Conservation (phyloP, 2,329 filamentous ascomycete species). For the Tolypocladium sp. region DNA sequence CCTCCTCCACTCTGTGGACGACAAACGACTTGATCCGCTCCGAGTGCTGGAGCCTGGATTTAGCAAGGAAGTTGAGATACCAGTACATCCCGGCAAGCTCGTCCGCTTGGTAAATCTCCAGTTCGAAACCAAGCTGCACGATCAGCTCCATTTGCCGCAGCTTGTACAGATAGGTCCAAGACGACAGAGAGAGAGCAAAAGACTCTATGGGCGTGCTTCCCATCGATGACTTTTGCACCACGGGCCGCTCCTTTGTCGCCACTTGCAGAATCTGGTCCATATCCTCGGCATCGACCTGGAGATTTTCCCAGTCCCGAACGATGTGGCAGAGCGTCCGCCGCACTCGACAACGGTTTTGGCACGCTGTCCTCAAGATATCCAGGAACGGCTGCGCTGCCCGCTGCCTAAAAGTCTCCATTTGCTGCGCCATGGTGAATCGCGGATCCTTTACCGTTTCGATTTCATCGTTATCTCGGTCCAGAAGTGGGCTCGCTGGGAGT, state of each 20-base stretch:
- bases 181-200: slow-evolving; percentile 66
- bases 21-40: slow-evolving; percentile 65
- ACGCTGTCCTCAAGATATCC: slow-evolving; percentile 74
- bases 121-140: slow-evolving; percentile 87
- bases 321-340: slow-evolving; percentile 83
- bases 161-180: slow-evolving; percentile 87
- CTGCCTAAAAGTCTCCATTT: slow-evolving; percentile 62
- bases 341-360: slow-evolving; percentile 83
- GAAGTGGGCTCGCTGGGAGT: slow-evolving; percentile 59
- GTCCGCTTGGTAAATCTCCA: slow-evolving; percentile 78
- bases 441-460: slow-evolving; percentile 67
- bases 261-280: slow-evolving; percentile 60
- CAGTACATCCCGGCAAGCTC: slow-evolving; percentile 87
- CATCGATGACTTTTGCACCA: slow-evolving; percentile 33
- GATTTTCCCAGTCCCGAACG: slow-evolving; percentile 71
- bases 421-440: slow-evolving; percentile 60
- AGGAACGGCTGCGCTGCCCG: slow-evolving; percentile 62
- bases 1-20: slow-evolving; percentile 26
- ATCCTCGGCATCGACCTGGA: slow-evolving; percentile 75
- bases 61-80: slow-evolving; percentile 69
- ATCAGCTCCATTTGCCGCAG: slow-evolving; percentile 81
- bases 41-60: slow-evolving; percentile 58
- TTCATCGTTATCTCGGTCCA: slow-evolving; percentile 66
- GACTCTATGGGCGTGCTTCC: slow-evolving; percentile 36
- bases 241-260: slow-evolving; percentile 50